Conservation (phyloP, 345 rosid species). For the Citrus sp. region DNA sequence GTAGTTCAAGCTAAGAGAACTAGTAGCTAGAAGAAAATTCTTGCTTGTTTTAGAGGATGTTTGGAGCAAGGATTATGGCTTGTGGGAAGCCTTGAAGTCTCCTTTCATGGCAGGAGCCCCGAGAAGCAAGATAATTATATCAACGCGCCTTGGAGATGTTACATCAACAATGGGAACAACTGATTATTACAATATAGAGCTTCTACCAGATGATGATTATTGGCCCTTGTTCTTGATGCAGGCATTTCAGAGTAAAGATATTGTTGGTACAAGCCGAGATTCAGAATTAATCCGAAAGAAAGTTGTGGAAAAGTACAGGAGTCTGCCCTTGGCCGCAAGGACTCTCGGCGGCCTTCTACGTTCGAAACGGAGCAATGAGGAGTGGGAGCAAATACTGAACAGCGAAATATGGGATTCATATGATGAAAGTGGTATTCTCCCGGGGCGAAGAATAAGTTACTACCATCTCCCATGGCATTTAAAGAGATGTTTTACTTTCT, state of each 20-base stretch:
- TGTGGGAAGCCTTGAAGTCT: neutral
- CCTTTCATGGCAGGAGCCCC: neutral
- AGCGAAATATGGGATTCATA: neutral
- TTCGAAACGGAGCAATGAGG: neutral
- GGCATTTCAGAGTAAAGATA: neutral
- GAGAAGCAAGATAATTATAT: neutral
- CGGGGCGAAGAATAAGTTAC: neutral
- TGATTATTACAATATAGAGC: too few relatives aligned
- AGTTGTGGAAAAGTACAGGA: neutral
- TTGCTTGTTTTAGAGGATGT: neutral
- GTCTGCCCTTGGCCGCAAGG: neutral
- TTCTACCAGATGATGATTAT: neutral
- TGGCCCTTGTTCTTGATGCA: neutral
- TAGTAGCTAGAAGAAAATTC: neutral
- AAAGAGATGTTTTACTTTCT: slow-evolving; percentile 29
- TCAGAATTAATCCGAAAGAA: too few relatives aligned
- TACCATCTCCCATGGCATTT: slow-evolving; percentile 20
- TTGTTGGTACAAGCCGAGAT: neutral
- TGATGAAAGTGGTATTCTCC: neutral
- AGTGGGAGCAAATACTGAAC: neutral
- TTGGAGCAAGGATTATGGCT: neutral
- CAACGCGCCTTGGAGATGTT: neutral
- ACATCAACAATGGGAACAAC: neutral
- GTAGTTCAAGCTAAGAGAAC: neutral
- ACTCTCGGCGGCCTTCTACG: neutral